Conservation (phyloP, 2,329 filamentous ascomycete genomes). For the Fusarium neocosmosporiellum region DNA sequence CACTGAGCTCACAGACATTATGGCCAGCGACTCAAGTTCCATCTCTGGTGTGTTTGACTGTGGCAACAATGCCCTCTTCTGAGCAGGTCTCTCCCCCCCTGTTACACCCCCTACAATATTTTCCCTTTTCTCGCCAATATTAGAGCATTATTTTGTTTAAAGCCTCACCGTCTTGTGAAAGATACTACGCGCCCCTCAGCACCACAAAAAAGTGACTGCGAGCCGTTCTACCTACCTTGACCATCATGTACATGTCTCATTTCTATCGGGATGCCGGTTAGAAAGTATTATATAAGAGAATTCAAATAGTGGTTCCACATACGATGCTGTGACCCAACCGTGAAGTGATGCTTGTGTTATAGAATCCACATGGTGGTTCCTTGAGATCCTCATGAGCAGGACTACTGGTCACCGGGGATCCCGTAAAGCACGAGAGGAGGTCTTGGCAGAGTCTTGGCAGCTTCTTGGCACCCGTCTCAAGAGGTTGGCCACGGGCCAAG, state of each 20-base stretch:
- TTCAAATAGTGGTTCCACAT: slow-evolving; percentile 40
- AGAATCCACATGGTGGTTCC: slow-evolving; percentile 15
- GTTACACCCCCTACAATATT: slow-evolving; percentile 17
- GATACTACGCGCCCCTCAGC: slow-evolving; percentile 21
- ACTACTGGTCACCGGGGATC: slow-evolving; percentile 27
- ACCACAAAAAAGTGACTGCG: slow-evolving; percentile 13
- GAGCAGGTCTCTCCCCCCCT: slow-evolving; percentile 23
- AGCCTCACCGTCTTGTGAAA: slow-evolving; percentile 21
- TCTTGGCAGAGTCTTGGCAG: slow-evolving; percentile 18
- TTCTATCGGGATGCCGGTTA: slow-evolving; percentile 15
- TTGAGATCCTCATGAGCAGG: background rate
- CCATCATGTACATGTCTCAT: slow-evolving; percentile 40
- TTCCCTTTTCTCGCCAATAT: slow-evolving; percentile 16
- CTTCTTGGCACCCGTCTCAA: slow-evolving; percentile 27
- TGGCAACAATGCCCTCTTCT: slow-evolving; percentile 50
- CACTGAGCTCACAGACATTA: slow-evolving; percentile 46
- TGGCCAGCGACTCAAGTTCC: slow-evolving; percentile 40
- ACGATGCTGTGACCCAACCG: slow-evolving; percentile 17
- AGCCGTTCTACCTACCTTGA: slow-evolving; percentile 28
- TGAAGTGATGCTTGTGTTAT: slow-evolving; percentile 13
- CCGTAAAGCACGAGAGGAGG: slow-evolving; percentile 19
- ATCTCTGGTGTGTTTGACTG: slow-evolving; percentile 49
- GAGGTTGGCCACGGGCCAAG: slow-evolving; percentile 12
- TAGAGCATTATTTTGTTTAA: slow-evolving; percentile 19
- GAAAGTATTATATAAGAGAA: slow-evolving; percentile 46